Conservation (phyloP, 148 eudicot genomes). For the Arctostaphylos glauca region DNA sequence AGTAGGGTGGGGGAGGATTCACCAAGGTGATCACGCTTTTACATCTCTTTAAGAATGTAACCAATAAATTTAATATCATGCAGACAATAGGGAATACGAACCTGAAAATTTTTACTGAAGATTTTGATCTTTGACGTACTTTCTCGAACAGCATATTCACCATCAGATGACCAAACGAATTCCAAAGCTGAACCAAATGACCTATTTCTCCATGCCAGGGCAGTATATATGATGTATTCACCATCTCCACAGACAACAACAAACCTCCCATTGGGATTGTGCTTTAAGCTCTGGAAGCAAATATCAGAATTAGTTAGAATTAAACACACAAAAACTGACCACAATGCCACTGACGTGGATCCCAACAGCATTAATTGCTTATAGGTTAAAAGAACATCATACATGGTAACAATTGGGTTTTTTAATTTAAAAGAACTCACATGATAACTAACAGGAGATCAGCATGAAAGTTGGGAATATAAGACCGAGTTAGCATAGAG, state of each 20-base stretch:
- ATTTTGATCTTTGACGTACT: conserved; percentile 96
- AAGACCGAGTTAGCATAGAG: background rate
- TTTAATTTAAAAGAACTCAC: background rate
- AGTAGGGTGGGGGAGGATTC: background rate
- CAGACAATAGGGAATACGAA: conserved; percentile 29
- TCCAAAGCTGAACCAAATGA: conserved; percentile 96
- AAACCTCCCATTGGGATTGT: conserved; percentile 98
- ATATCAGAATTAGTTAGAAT: background rate
- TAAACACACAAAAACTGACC: background rate
- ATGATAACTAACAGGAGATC: background rate
- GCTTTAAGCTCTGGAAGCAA: conserved; percentile 71
- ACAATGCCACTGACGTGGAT: background rate
- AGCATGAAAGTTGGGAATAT: background rate
- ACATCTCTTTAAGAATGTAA: background rate
- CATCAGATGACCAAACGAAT: conserved; percentile 92
- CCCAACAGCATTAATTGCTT: conserved; percentile 1
- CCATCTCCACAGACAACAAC: conserved; percentile 99
- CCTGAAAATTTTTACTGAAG: conserved; percentile 86
- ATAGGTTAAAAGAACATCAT: background rate
- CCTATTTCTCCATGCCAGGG: conserved; percentile 94
- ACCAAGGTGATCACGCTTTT: background rate
- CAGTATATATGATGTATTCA: conserved; percentile 85
- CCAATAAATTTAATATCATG: background rate
- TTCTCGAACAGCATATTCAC: conserved; percentile 96
- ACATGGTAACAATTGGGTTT: background rate